Conservation (phyloP, 345 rosid species). For the Salix caprea region DNA sequence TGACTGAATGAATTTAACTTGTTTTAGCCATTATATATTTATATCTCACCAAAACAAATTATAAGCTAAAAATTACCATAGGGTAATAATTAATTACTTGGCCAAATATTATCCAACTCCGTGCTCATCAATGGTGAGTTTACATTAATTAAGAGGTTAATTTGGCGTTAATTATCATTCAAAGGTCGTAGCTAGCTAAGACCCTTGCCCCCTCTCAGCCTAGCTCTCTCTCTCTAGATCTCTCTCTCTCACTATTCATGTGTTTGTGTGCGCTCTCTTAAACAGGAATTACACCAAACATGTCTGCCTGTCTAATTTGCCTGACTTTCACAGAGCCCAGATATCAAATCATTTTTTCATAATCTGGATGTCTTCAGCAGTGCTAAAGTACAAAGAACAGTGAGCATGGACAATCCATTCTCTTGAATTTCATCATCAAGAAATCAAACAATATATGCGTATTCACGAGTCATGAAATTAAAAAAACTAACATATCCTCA, state of each 20-base stretch:
- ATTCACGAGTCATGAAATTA: neutral
- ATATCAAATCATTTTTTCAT: neutral
- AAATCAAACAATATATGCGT: neutral
- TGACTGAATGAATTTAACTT: neutral
- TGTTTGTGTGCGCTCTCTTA: neutral
- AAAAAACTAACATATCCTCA: no score
- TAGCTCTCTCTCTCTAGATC: neutral
- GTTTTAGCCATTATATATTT: neutral
- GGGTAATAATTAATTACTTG: neutral
- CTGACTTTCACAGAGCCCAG: no score
- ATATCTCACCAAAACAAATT: neutral
- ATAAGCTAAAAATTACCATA: neutral
- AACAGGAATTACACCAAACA: conserved; percentile 6
- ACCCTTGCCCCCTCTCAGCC: neutral
- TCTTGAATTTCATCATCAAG: neutral
- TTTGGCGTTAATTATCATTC: neutral
- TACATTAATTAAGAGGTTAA: neutral
- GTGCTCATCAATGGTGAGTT: neutral
- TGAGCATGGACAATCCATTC: conserved; percentile 5
- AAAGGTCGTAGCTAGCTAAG: neutral
- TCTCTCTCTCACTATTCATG: neutral
- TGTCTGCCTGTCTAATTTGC: conserved; percentile 1
- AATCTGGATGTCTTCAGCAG: conserved; percentile 8
- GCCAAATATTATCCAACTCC: neutral
- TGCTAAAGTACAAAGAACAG: conserved; percentile 5